A percentile compares a stretch with the other conserved stretches of the same genome.
Conservation (phyloP, 495 filamentous ascomycete genomes). For the Annulohypoxylon nitens region DNA sequence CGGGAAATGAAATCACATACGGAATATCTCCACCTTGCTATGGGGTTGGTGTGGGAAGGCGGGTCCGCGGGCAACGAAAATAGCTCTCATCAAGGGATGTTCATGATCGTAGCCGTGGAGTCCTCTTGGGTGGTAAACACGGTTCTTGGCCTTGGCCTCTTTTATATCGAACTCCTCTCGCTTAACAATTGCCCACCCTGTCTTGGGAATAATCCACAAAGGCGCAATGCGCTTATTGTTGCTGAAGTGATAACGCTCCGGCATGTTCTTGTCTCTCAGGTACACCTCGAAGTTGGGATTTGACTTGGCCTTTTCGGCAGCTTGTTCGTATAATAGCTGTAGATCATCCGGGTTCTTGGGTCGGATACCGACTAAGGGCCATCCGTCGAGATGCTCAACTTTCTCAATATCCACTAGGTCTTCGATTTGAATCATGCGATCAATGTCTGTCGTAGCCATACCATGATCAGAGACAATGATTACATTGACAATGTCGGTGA, state of each 20-base stretch:
- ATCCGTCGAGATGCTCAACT: conserved; percentile 90
- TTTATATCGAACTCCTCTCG: conserved; percentile 80
- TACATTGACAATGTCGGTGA: conserved; percentile 93
- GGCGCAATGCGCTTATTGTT: conserved; percentile 90
- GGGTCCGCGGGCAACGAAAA: conserved; percentile 89
- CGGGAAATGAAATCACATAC: conserved; percentile 65
- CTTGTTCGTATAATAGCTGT: conserved; percentile 62
- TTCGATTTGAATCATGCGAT: conserved; percentile 92
- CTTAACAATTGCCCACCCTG: conserved; percentile 89
- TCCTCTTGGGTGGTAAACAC: conserved; percentile 78
- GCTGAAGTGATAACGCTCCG: conserved; percentile 87
- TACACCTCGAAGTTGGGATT: conserved; percentile 85
- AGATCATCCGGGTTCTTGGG: conserved; percentile 75
- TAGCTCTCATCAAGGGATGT: conserved; percentile 90
- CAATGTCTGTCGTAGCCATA: conserved; percentile 90
- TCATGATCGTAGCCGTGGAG: conserved; percentile 93
- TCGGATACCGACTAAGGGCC: conserved; percentile 90
- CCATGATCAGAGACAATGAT: conserved; percentile 98
- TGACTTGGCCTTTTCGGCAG: conserved; percentile 64
- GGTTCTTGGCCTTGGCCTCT: conserved; percentile 69
- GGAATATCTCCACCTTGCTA: conserved; percentile 84
- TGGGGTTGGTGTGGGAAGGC: conserved; percentile 88
- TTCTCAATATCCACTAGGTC: conserved; percentile 81
- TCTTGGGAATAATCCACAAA: conserved; percentile 90
- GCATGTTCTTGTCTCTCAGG: conserved; percentile 84